Percentiles rank a stretch among this genome's conserved stretches.
Conservation (phyloP, 768 basidiomycete genomes). For the Trametes cingulata region DNA sequence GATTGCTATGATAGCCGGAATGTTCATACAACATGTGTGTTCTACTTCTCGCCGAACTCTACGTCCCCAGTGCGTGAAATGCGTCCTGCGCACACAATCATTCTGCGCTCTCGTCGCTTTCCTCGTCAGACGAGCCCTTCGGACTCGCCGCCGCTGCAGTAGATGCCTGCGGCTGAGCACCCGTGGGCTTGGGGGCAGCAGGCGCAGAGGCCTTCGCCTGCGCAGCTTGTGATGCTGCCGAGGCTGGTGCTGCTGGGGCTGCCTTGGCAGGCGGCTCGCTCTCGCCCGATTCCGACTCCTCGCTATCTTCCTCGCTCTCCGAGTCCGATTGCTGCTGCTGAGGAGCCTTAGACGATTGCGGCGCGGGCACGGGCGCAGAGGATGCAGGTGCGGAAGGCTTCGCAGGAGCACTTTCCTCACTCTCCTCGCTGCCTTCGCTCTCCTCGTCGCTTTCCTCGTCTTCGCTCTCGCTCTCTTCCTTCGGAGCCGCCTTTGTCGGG, state of each 20-base stretch:
- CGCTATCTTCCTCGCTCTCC: constrained; percentile 9
- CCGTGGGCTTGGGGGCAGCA: no score
- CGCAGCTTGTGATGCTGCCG: background rate
- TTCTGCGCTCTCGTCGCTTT: background rate
- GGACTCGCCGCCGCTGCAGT: no score
- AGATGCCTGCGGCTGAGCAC: no score
- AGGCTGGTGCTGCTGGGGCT: background rate
- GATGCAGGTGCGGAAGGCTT: background rate
- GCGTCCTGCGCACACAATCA: background rate
- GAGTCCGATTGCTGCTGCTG: constrained; percentile 2
- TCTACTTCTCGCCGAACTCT: background rate
- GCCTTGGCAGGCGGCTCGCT: background rate
- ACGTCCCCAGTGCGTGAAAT: background rate
- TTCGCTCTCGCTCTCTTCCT: constrained; percentile 24
- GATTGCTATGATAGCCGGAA: no score
- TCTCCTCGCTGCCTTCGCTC: constrained; percentile 25
- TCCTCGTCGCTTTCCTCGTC: constrained; percentile 33
- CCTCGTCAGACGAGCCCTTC: background rate
- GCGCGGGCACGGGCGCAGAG: background rate
- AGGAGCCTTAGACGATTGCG: background rate
- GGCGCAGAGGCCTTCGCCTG: background rate
- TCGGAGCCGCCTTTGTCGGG: constrained; percentile 26
- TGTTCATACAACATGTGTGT: constrained; percentile 4
- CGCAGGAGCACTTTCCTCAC: constrained; percentile 21
- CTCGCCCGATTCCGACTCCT: background rate